Percentiles rank a stretch among this genome's conserved stretches.
Conservation (phyloP, 2,329 filamentous ascomycete genomes). For the Diaporthe citri region DNA sequence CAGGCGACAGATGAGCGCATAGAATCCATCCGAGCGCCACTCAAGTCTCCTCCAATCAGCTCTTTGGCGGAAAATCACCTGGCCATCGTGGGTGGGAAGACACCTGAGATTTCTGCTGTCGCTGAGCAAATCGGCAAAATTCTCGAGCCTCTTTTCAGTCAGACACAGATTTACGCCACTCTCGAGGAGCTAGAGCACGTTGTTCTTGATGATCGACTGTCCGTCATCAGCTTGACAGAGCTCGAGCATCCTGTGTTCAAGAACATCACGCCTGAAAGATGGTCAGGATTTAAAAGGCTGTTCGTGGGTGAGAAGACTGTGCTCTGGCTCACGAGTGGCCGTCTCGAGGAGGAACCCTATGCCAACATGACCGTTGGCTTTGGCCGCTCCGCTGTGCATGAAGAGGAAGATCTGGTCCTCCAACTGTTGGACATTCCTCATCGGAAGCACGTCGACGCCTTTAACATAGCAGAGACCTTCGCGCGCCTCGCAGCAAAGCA, state of each 20-base stretch:
- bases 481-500: background rate
- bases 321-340: conserved; percentile 18
- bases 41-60: background rate
- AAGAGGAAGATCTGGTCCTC: background rate
- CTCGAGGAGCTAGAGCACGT: background rate
- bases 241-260: conserved; percentile 33
- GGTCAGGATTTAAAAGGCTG: background rate
- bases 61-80: background rate
- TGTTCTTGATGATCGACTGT: background rate
- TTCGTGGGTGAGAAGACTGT: background rate
- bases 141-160: background rate
- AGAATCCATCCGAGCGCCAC: background rate
- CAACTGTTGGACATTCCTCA: background rate
- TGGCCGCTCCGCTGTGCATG: conserved; percentile 9
- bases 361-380: conserved; percentile 20
- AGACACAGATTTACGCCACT: background rate
- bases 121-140: background rate
- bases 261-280: background rate
- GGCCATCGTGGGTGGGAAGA: conserved; percentile 4
- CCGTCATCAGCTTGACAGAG: background rate
- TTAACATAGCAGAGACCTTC: background rate
- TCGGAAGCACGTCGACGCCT: background rate
- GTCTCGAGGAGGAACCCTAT: background rate
- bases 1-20: conserved; percentile 21
- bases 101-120: background rate